A percentile compares a stretch with the other conserved stretches of the same genome.
Evolutionary conservation across 2,329 filamentous ascomycete genomes (phyloP).

Genomic region (Pseudopyrenochaeta lycopersici): DNA sequence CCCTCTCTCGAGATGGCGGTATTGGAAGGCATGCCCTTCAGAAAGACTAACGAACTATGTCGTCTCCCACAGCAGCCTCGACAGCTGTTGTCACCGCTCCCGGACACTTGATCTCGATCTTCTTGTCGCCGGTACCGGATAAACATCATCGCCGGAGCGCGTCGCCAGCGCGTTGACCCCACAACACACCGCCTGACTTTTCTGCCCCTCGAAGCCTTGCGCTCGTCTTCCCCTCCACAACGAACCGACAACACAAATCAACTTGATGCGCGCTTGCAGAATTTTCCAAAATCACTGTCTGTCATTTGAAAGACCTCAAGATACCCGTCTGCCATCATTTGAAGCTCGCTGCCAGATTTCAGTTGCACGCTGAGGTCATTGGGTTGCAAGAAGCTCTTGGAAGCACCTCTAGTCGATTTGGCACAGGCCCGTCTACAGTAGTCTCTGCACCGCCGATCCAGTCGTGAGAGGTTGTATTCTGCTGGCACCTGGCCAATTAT

Average conservation of each 20-base stretch:
- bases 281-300: neutral
- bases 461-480: conserved; percentile 2
- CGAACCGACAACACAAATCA: conserved; percentile 4
- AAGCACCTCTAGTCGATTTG: conserved; percentile 2
- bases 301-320: neutral
- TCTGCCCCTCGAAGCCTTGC: conserved; percentile 27
- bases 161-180: conserved; percentile 17
- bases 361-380: neutral
- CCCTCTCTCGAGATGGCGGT: conserved; percentile 36
- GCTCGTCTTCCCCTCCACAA: conserved; percentile 1
- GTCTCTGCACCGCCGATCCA: conserved; percentile 1
- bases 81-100: conserved; percentile 19
- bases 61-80: conserved; percentile 29
- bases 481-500: neutral
- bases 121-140: conserved; percentile 13
- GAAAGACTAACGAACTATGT: conserved; percentile 40
- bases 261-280: neutral
- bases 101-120: conserved; percentile 11
- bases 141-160: conserved; percentile 16
- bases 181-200: conserved; percentile 30
- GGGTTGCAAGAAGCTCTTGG: neutral
- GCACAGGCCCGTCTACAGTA: conserved; percentile 2
- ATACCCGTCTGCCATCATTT: neutral
- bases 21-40: conserved; percentile 39
- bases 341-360: neutral